Conservation (phyloP, 2,329 filamentous ascomycete genomes). For the Drechslera avenae region DNA sequence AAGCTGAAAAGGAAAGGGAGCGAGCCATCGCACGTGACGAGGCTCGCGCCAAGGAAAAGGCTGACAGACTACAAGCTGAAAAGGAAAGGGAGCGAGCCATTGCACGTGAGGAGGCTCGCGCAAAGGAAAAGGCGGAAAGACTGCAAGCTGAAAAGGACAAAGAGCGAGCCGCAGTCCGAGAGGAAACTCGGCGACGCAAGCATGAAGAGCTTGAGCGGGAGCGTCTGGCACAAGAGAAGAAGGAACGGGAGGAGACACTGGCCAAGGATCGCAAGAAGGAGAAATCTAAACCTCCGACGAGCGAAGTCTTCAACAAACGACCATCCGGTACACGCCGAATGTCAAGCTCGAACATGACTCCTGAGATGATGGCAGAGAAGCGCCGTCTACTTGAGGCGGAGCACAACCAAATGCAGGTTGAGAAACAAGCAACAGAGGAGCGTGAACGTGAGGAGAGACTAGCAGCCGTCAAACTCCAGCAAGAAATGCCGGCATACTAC, state of each 20-base stretch:
- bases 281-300: conserved; percentile 23
- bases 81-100: conserved; percentile 26
- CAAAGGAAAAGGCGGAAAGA: conserved; percentile 25
- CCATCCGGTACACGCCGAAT: conserved; percentile 24
- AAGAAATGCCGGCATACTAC: conserved; percentile 30
- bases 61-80: conserved; percentile 27
- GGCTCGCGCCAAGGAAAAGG: conserved; percentile 22
- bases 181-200: conserved; percentile 13
- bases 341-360: conserved; percentile 26
- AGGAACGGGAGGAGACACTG: conserved; percentile 13
- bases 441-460: conserved; percentile 34
- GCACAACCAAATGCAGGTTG: conserved; percentile 26
- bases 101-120: conserved; percentile 24
- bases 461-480: conserved; percentile 21
- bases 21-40: conserved; percentile 27
- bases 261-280: conserved; percentile 25
- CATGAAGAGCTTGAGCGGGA: conserved; percentile 9
- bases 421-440: conserved; percentile 29
- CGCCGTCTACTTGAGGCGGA: conserved; percentile 29
- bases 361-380: conserved; percentile 21
- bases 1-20: conserved; percentile 28
- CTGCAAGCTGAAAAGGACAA: conserved; percentile 22
- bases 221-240: conserved; percentile 8
- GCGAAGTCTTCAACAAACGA: conserved; percentile 19
- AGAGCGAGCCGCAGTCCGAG: conserved; percentile 22